Evolutionary conservation across 495 filamentous ascomycete genomes (phyloP), one percentile per base, ranked within the genome.

Genomic region (Hyaloscypha hepaticicola): DNA sequence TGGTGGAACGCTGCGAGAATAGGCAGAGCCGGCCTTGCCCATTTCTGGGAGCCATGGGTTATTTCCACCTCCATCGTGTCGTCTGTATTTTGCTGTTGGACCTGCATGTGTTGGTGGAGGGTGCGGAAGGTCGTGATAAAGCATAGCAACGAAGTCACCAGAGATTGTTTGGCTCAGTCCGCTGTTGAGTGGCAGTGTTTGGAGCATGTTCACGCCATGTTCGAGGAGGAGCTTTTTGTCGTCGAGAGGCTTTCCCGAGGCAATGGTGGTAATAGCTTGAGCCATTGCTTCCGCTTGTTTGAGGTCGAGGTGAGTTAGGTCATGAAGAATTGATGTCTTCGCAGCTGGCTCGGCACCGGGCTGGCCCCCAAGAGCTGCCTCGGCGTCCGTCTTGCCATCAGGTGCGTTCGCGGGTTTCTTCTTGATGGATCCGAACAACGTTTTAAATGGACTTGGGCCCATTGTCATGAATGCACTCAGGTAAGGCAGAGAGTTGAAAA

Each of bases 11-110:
- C 87, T 90, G 63, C 91, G 84, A 24, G 93, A 89, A 69, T 97
- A 96, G 1, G 85, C 74, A 31, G 82, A 84, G 8, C 80, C 78
- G 5, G 82, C 77, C 31, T 69, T 68, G 26, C 91, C 91, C 58
- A 94, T 75, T 28, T 85, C 77, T 21, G 90, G 91, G 68, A 82
- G 77, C 61, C 87, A 74, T 49, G 83, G 72, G 69, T 80, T 84
- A 77, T 93, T 93, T 68, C 78, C 79, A 6, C 85, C 86, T n/a
- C 90, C 88, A 77, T 92, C 88, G 2, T 89, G 83, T 38, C 81
- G 81, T 34, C 90, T 84, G 69, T 89, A 91, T 60, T 65, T 61
- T 22, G 67, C 61, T 3, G 70, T 58, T 22, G 73, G 66, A 24
- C 72, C 70, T 21, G 62, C 53, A 2, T 19, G 58, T 31, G 66